Percentiles rank a stretch among this genome's conserved stretches.
Evolutionary conservation across 192 early-diverging fungal genomes (phyloP).

Genomic region (Coemansia sp.): DNA sequence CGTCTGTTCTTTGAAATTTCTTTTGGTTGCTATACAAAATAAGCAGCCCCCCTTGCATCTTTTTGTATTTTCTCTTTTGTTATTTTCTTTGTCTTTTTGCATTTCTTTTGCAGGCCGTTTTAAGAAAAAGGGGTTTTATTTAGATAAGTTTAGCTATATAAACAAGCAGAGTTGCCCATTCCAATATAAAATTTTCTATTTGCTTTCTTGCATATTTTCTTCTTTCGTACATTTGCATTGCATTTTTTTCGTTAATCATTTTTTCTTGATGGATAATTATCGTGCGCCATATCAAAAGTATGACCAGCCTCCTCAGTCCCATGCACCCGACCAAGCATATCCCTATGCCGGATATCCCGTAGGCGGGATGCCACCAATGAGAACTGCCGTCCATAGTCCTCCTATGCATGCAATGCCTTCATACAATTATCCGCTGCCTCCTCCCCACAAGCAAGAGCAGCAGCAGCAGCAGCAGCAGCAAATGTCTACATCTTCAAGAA

Average conservation of each 20-base stretch:
- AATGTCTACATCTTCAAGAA: conserved; percentile 23
- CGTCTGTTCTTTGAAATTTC: neutral
- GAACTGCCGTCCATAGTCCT: neutral
- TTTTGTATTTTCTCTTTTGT: conserved; percentile 1
- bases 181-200: conserved; percentile 1
- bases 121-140: too few relatives aligned
- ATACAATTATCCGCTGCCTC: neutral
- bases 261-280: neutral
- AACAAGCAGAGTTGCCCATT: neutral
- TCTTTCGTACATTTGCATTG: neutral
- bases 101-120: too few relatives aligned
- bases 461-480: conserved; percentile 13
- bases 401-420: neutral
- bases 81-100: conserved; percentile 5
- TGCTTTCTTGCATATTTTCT: neutral
- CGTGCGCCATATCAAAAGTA: conserved; percentile 5
- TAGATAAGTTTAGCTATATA: neutral
- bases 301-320: neutral
- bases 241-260: neutral
- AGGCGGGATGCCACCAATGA: conserved; percentile 1
- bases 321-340: neutral
- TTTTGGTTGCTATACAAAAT: neutral
- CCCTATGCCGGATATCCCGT: neutral
- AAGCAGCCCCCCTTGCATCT: neutral
- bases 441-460: conserved; percentile 2